Percentiles rank a stretch among this genome's conserved stretches.
Evolutionary conservation across 2,329 filamentous ascomycete species (phyloP).

Genomic region (Epichloe baconii): DNA sequence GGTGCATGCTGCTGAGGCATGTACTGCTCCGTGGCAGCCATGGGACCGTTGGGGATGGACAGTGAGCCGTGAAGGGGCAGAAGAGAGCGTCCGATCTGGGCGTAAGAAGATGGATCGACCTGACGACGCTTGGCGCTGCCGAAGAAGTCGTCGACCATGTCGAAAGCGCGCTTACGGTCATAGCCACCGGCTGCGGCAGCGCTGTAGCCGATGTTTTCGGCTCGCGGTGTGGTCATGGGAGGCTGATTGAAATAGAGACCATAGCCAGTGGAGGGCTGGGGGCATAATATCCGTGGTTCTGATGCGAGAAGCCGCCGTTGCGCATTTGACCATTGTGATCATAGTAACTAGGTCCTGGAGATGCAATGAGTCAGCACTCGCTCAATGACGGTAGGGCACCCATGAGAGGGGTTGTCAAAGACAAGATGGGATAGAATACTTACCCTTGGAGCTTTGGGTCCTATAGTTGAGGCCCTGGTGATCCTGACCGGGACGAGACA

Average conservation of each 20-base stretch:
- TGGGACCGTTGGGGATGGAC: slow-evolving; percentile 42
- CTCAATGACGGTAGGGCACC: background rate
- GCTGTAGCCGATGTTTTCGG: slow-evolving; percentile 53
- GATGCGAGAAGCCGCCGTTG: slow-evolving; percentile 42
- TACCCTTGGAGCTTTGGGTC: slow-evolving; percentile 39
- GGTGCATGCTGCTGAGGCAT: slow-evolving; percentile 30
- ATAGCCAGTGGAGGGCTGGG: slow-evolving; percentile 41
- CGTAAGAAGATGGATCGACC: slow-evolving; percentile 80
- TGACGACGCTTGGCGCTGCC: slow-evolving; percentile 83
- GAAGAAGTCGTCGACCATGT: slow-evolving; percentile 88
- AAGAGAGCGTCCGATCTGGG: slow-evolving; percentile 79
- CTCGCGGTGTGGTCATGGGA: slow-evolving; percentile 36
- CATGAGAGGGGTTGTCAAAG: slow-evolving; percentile 7
- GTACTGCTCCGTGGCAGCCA: slow-evolving; percentile 38
- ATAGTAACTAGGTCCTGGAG: slow-evolving; percentile 44
- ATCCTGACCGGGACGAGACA: slow-evolving; percentile 40
- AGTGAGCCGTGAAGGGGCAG: slow-evolving; percentile 66
- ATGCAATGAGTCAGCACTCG: slow-evolving; percentile 12
- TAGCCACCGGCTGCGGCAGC: slow-evolving; percentile 39
- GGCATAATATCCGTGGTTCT: slow-evolving; percentile 45
- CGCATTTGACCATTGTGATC: slow-evolving; percentile 53
- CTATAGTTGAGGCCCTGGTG: slow-evolving; percentile 43
- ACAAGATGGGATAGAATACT: slow-evolving; percentile 9
- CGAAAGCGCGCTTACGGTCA: slow-evolving; percentile 69
- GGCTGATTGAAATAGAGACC: slow-evolving; percentile 70